Evolutionary conservation across 1,284 basidiomycete species (phyloP).

Genomic region (Microbotryum intermedium): DNA sequence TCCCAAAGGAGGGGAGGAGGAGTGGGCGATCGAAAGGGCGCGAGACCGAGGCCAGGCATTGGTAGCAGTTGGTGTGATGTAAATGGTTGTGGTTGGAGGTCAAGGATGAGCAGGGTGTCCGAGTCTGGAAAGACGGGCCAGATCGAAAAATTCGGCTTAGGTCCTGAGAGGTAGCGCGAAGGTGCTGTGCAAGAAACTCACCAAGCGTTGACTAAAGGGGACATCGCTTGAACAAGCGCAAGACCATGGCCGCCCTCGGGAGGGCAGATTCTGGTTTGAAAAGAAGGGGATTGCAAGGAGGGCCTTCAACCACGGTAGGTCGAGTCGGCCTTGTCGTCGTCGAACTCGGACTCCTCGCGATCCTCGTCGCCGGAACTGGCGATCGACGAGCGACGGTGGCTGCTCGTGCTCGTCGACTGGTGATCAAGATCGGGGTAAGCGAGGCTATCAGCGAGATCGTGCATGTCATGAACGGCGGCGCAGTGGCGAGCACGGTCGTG

Average conservation of each 20-base stretch:
- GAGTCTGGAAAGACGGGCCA: not conserved
- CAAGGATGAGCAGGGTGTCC: not conserved
- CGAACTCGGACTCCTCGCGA: not conserved
- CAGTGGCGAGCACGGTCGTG: conserved; percentile 33
- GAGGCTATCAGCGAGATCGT: conserved; percentile 17
- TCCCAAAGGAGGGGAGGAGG: not conserved
- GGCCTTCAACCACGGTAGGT: not conserved
- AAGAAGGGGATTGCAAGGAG: not conserved
- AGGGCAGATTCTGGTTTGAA: not conserved
- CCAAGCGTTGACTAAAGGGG: too few relatives aligned
- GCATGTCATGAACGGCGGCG: conserved; percentile 28
- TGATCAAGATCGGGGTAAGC: too few relatives aligned
- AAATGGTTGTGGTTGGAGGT: not conserved
- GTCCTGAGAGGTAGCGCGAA: too few relatives aligned
- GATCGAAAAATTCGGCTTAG: not conserved
- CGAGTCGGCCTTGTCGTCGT: not conserved
- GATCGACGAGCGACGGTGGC: too few relatives aligned
- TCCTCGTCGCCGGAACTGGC: too few relatives aligned
- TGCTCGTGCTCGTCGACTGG: not conserved
- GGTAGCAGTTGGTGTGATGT: not conserved
- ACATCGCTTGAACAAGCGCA: too few relatives aligned
- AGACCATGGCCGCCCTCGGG: not conserved
- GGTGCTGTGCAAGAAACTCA: too few relatives aligned
- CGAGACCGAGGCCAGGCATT: not conserved
- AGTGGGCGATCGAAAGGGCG: not conserved